Evolutionary conservation across 257 asterid genomes (phyloP).

Genomic region (Solanum chiquidenum): DNA sequence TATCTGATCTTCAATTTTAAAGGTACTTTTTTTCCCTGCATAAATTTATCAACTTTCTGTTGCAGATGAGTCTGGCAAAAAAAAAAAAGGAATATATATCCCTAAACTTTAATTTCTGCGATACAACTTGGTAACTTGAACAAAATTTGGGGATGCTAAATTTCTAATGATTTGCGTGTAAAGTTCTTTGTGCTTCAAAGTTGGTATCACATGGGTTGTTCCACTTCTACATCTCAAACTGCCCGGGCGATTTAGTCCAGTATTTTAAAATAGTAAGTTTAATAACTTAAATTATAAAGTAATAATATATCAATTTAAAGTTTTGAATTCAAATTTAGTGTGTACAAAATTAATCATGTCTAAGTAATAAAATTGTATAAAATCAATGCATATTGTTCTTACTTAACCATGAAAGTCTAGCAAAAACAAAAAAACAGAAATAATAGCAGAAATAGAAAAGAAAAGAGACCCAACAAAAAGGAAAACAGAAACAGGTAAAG

Average conservation of each 20-base stretch:
- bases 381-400: background rate
- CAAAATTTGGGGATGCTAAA: conserved; percentile 17
- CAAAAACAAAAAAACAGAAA: background rate
- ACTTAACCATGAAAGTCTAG: background rate
- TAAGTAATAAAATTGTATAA: background rate
- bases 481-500: background rate
- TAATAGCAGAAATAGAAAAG: background rate
- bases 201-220: conserved; percentile 55
- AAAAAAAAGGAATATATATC: background rate
- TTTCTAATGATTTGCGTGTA: conserved; percentile 29
- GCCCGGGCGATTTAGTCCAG: background rate
- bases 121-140: conserved; percentile 23
- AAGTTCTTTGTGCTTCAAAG: background rate
- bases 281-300: background rate
- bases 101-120: background rate
- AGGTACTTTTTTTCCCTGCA: conserved; percentile 10
- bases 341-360: background rate
- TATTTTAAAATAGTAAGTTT: background rate
- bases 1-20: background rate
- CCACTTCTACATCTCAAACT: background rate
- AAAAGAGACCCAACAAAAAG: background rate
- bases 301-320: too few relatives aligned
- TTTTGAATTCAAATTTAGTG: too few relatives aligned
- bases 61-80: conserved; percentile 11
- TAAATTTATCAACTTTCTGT: conserved; percentile 4